Evolutionary conservation across 345 rosid genomes (phyloP).

Genomic region (Rhizophora apiculata): DNA sequence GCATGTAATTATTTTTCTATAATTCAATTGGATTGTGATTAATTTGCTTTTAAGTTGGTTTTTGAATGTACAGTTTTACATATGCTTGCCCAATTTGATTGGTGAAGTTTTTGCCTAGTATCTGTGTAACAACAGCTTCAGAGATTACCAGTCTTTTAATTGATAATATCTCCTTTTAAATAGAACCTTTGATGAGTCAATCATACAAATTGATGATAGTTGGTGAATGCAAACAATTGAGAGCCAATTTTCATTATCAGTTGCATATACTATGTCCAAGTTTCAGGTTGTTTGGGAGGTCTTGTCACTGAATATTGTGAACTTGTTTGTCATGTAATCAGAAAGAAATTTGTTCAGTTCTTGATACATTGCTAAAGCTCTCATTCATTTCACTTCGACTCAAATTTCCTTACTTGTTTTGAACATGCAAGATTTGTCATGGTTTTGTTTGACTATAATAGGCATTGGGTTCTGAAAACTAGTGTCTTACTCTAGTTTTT

Average conservation of each 20-base stretch:
- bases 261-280: neutral
- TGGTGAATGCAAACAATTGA: neutral
- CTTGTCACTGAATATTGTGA: neutral
- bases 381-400: neutral
- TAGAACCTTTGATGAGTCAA: neutral
- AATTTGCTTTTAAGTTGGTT: neutral
- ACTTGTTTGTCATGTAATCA: neutral
- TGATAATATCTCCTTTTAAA: neutral
- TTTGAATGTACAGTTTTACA: neutral
- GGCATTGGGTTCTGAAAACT: neutral
- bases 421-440: neutral
- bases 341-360: neutral
- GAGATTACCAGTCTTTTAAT: too few relatives aligned
- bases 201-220: neutral
- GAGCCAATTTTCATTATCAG: neutral
- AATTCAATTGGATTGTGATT: neutral
- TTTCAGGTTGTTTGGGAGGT: neutral
- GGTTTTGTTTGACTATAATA: neutral
- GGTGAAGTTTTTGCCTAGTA: too few relatives aligned
- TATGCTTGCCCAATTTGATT: neutral
- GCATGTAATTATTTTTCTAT: too few relatives aligned
- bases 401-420: neutral
- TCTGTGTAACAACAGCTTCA: too few relatives aligned
- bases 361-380: neutral
- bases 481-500: neutral